Evolutionary conservation across 768 basidiomycete genomes (phyloP).

Genomic region (Leccinum rimulosum): DNA sequence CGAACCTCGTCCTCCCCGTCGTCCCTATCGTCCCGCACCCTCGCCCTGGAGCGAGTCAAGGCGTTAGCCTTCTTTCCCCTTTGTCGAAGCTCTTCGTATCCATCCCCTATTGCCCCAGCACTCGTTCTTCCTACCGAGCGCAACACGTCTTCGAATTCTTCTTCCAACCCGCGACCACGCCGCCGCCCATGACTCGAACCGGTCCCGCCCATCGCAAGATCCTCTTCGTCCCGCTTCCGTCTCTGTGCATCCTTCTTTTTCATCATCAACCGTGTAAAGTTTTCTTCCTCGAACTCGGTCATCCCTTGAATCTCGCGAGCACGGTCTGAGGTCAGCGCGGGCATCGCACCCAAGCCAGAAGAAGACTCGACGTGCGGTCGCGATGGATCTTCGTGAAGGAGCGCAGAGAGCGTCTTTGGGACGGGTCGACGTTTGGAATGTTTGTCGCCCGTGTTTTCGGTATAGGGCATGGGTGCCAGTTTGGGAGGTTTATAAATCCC

Average conservation of each 20-base stretch:
- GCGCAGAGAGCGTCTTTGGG: conserved; percentile 61
- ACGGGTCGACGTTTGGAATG: conserved; percentile 48
- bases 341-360: conserved; percentile 65
- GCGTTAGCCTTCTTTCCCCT: conserved; percentile 62
- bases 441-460: conserved; percentile 49
- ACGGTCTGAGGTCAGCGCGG: conserved; percentile 56
- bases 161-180: conserved; percentile 69
- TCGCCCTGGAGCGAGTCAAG: conserved; percentile 54
- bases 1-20: conserved; percentile 31
- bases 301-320: conserved; percentile 78
- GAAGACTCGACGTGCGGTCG: conserved; percentile 71
- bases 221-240: conserved; percentile 77
- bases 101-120: conserved; percentile 53
- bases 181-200: conserved; percentile 52
- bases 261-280: conserved; percentile 87
- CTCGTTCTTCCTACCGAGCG: conserved; percentile 51
- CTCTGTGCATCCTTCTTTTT: conserved; percentile 81
- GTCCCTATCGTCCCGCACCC: conserved; percentile 27
- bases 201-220: conserved; percentile 81
- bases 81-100: conserved; percentile 77
- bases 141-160: conserved; percentile 83
- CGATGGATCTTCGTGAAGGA: conserved; percentile 50
- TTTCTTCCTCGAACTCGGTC: conserved; percentile 90
- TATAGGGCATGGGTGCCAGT: conserved; percentile 87
- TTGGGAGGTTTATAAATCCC: conserved; percentile 83